Evolutionary conservation across 176 grass and related monocot genomes (phyloP).

Genomic region (bread wheat (Triticum aestivum)): DNA sequence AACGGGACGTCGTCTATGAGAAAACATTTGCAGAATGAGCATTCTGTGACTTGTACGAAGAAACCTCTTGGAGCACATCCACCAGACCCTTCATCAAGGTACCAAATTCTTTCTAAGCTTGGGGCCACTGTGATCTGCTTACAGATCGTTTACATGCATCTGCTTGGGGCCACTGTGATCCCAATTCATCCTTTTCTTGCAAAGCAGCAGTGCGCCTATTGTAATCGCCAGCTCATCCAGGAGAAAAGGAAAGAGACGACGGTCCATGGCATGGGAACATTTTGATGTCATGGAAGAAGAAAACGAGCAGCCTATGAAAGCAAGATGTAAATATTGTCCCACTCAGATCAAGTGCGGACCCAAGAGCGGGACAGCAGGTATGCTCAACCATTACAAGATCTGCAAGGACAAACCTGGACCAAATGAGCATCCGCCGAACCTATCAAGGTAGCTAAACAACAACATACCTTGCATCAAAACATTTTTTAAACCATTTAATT

Average conservation of each 20-base stretch:
- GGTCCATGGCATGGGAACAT: not conserved
- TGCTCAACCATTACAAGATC: constrained; percentile 5
- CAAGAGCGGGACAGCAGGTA: not conserved
- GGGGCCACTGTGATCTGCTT: no score
- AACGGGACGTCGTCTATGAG: not conserved
- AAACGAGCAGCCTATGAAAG: not conserved
- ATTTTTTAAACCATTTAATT: no score
- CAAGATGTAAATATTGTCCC: not conserved
- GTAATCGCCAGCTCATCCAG: no score
- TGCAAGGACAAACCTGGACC: not conserved
- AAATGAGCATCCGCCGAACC: not conserved
- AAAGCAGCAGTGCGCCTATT: no score
- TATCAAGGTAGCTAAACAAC: not conserved
- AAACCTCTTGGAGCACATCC: not conserved
- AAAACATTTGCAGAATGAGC: not conserved
- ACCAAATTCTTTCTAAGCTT: not conserved
- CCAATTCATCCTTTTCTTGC: no score
- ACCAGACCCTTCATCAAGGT: not conserved
- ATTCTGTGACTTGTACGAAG: not conserved
- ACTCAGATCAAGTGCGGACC: not conserved
- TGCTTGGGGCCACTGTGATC: no score
- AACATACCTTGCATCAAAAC: no score
- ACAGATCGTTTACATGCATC: no score
- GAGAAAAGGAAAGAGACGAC: not conserved
- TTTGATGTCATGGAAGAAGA: not conserved